Evolutionary conservation across 1,284 basidiomycete species (phyloP), one percentile per base, ranked within the genome.

Genomic region (Trichosporon asahii): DNA sequence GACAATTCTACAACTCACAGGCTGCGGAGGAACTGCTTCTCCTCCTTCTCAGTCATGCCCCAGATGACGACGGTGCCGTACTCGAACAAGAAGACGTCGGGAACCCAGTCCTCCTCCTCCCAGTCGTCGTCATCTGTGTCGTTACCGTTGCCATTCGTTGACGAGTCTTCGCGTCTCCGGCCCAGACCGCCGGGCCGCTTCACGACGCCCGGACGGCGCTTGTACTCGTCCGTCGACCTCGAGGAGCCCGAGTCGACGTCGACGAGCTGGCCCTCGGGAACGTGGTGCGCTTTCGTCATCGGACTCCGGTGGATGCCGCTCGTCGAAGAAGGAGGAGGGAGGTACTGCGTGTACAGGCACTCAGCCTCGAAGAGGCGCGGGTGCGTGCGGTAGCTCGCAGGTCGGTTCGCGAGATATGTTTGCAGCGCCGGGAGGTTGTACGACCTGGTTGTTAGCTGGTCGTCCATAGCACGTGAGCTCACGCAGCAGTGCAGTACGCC

Each of bases 41-140:
- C 95, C 80, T 98, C 93, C 9, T 88, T 86, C 79, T 95, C 91
- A 12, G 93, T 91, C 95, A 98, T 98, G 29, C 95, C 95, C 95
- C 95, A 98, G 67, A 97, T 92, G 25, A 98, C 95, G 40, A 97
- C 91, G 0, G 83, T 84, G 21, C 95, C 95, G 82, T 97, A 98
- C 74, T 91, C 89, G 84, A 98, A 98, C 74, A 97, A 85, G 83
- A 96, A 98, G 70, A 95, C 91, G 81, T 96, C 94, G 9, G 93
- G 83, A 8, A 84, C 78, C 82, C 82, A 84, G 68, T 82, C 92
- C 66, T 82, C 92, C 86, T 76, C 88, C 86, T 67, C 89, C 85
- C 65, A 88, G 85, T 84, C 83, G 66, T 84, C 82, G 64, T 83
- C 81, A 65, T 80, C 77, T 23, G 69, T 70, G n/a, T 73, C 75